A percentile compares a stretch with the other conserved stretches of the same genome.
Conservation (phyloP, 2,329 filamentous ascomycete species). For the Hypoxylon sp. region DNA sequence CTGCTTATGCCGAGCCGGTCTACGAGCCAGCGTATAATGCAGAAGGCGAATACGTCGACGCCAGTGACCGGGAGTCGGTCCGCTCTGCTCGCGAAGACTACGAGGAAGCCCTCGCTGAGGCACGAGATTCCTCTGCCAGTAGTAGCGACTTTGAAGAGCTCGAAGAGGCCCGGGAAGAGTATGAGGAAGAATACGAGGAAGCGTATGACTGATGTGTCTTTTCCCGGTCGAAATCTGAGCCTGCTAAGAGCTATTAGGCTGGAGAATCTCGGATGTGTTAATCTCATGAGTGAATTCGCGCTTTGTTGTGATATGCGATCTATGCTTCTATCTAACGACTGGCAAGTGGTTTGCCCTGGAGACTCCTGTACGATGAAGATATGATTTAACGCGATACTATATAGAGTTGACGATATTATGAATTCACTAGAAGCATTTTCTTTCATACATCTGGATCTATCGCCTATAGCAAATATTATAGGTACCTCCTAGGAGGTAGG, state of each 20-base stretch:
- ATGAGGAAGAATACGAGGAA: slow-evolving; percentile 64
- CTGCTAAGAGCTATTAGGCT: background rate
- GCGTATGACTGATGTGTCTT: slow-evolving; percentile 55
- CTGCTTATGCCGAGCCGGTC: slow-evolving; percentile 43
- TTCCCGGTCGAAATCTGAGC: background rate
- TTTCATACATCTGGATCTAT: background rate
- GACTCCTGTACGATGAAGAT: background rate
- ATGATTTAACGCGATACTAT: background rate
- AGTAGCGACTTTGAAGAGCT: slow-evolving; percentile 68
- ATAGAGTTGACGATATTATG: slow-evolving; percentile 11
- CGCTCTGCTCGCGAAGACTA: slow-evolving; percentile 59
- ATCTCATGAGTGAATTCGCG: background rate
- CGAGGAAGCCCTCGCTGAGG: slow-evolving; percentile 60
- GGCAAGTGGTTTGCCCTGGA: background rate
- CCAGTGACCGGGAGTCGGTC: slow-evolving; percentile 59
- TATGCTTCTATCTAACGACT: background rate
- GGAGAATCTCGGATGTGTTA: background rate
- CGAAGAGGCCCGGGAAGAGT: slow-evolving; percentile 66
- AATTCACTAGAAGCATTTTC: background rate
- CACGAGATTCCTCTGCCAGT: slow-evolving; percentile 61
- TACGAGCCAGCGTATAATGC: slow-evolving; percentile 58
- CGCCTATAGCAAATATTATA: background rate
- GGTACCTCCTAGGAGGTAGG: background rate
- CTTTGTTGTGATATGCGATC: background rate
- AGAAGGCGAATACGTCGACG: slow-evolving; percentile 61